Base-by-base conservation (phyloP, 768 basidiomycete genomes). In the Termitomyces sp. region DNA sequence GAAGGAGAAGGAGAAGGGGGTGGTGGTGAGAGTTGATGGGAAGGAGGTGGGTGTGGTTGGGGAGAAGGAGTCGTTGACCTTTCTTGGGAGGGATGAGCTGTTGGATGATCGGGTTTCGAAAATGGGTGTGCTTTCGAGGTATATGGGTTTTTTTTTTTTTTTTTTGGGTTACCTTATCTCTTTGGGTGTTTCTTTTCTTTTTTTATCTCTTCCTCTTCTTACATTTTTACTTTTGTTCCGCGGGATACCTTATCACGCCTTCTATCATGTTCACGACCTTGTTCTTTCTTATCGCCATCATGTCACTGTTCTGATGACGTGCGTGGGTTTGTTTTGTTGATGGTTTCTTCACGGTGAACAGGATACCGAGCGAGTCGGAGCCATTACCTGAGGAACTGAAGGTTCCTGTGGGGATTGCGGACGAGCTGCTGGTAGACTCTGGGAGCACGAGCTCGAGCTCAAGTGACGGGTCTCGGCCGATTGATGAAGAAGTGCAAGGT, bases 11-110 rank as follows among this genome's bases (percentile, higher is more conserved):
- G 46, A 14, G 19, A 72, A 66, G n/a, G 37, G 37, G 25, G 25
- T 3, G 37, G 25, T 51, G 25, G 76, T 82, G 38, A 63, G 59
- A 35, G 73, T 78, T 34, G 74, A 82, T 59, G 77, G 76, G 43
- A 71, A 63, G 40, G 82, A 90, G 34, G 81, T 86, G 41, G 66
- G 82, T 5, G 82, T 93, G 49, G 71, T 84, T 6, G 81, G 78
- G 46, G 90, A 93, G 77, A 91, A 91, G 76, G 90, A 90, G 70
- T 83, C 82, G 17, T 68, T 91, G 69, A 86, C 85, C 59, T 79
- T 70, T 25, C 73, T 91, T 44, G 89, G 89, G 25, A 77, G 89
- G 48, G 89, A 91, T 53, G 90, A 91, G 69, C 71, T 93, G 63
- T 78, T 89, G 65, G 87, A 92, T 63, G 84, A 88, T 64, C 77